phyloP scores from a whole-genome alignment of 1,139 yeast species.

The Nakaseomyces sp. region DNA sequence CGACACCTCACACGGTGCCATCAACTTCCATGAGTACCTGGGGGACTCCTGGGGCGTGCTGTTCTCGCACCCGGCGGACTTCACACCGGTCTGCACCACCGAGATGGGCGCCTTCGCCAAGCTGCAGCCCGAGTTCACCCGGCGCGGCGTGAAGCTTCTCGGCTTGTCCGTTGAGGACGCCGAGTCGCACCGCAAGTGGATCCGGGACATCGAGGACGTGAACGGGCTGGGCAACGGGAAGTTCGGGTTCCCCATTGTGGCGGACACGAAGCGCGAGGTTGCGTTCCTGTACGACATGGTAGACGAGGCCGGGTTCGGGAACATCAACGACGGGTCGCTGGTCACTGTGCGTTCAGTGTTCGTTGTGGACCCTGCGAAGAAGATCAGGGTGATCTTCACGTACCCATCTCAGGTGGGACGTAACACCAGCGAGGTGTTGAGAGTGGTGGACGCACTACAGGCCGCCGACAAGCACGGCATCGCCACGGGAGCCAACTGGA shows the following conservation, averaged over 20 bases:
- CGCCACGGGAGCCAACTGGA: constrained; percentile 65
- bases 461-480: constrained; percentile 68
- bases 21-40: constrained; percentile 72
- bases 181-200: constrained; percentile 72
- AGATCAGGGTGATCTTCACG: constrained; percentile 69
- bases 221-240: constrained; percentile 54
- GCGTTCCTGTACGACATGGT: constrained; percentile 84
- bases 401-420: constrained; percentile 92
- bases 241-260: constrained; percentile 79
- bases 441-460: constrained; percentile 82
- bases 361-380: constrained; percentile 79
- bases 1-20: constrained; percentile 65
- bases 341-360: constrained; percentile 83
- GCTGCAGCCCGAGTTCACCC: constrained; percentile 71
- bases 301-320: constrained; percentile 78
- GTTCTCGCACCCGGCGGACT: constrained; percentile 90
- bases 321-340: constrained; percentile 58
- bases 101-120: constrained; percentile 88
- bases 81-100: constrained; percentile 92
- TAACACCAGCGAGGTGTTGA: constrained; percentile 77
- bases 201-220: constrained; percentile 76
- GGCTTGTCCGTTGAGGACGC: constrained; percentile 78
- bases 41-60: constrained; percentile 78
- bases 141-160: constrained; percentile 73
- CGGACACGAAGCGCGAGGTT: constrained; percentile 71